Percentiles rank a stretch among this genome's conserved stretches.
Conservation (phyloP, 2,329 filamentous ascomycete species). For the Fusarium stilboides region DNA sequence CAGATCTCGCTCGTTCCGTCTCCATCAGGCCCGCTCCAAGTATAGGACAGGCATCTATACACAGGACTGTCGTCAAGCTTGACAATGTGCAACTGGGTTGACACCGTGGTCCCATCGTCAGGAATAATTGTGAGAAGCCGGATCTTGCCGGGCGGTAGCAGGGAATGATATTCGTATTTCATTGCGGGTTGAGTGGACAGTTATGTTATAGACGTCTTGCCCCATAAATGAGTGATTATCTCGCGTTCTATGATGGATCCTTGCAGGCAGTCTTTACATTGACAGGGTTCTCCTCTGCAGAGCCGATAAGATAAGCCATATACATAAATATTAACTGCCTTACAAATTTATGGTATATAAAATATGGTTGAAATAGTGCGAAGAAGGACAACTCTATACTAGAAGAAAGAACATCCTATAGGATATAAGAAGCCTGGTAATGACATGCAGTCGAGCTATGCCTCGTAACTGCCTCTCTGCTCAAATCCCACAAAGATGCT, state of each 20-base stretch:
- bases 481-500: no score
- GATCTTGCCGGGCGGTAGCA: not conserved
- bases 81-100: not conserved
- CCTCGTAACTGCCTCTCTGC: no score
- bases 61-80: not conserved
- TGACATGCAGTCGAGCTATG: no score
- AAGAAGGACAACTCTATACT: no score
- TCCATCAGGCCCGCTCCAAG: not conserved
- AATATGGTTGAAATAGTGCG: no score
- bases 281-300: not conserved
- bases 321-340: no score
- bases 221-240: not conserved
- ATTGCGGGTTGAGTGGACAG: not conserved
- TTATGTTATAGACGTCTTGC: not conserved
- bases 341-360: no score
- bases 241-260: no score
- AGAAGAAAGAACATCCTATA: no score
- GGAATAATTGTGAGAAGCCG: not conserved
- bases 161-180: not conserved
- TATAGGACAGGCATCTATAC: constrained; percentile 14
- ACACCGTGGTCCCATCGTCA: not conserved
- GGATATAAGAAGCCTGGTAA: no score
- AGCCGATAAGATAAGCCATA: not conserved
- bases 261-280: not conserved
- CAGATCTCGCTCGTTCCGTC: not conserved